Percentiles rank a stretch among this genome's conserved stretches.
These are phyloP conservation scores for Hamigera avellanea DNA, from an alignment of 495 filamentous ascomycete species.

Conservation along the genomic window DNA sequence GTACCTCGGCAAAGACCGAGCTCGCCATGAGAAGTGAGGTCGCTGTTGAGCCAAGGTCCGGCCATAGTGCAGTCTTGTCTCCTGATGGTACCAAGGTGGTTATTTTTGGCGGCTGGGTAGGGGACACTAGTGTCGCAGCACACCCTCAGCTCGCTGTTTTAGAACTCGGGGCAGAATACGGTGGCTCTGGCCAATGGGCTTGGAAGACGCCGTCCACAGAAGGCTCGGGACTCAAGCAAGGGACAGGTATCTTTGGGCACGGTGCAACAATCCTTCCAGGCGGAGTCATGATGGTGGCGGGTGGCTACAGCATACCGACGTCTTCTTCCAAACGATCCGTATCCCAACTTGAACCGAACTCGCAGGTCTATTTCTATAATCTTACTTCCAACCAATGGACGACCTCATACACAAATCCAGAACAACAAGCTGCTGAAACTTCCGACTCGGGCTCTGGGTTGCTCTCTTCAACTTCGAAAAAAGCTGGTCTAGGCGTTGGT, in stretches of 20 bases:
- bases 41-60: constrained; percentile 64
- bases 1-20: constrained; percentile 27
- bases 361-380: constrained; percentile 60
- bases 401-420: constrained; percentile 47
- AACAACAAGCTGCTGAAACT: not conserved
- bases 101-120: constrained; percentile 85
- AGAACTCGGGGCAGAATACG: constrained; percentile 57
- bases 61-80: constrained; percentile 72
- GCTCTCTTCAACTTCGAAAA: constrained; percentile 29
- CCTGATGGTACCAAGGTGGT: constrained; percentile 64
- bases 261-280: constrained; percentile 75
- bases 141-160: constrained; percentile 70
- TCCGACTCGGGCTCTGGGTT: constrained; percentile 1
- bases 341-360: constrained; percentile 23
- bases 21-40: constrained; percentile 29
- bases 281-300: constrained; percentile 79
- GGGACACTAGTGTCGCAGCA: constrained; percentile 60
- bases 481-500: constrained; percentile 63
- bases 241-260: constrained; percentile 69
- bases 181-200: constrained; percentile 55
- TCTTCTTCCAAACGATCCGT: constrained; percentile 29
- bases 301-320: constrained; percentile 60
- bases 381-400: constrained; percentile 63
- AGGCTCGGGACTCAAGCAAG: constrained; percentile 29
- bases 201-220: constrained; percentile 52